Evolutionary conservation across 306 rosid genomes (phyloP), one percentile per base, ranked within the genome.

Genomic region (Cucurbita pepo): DNA sequence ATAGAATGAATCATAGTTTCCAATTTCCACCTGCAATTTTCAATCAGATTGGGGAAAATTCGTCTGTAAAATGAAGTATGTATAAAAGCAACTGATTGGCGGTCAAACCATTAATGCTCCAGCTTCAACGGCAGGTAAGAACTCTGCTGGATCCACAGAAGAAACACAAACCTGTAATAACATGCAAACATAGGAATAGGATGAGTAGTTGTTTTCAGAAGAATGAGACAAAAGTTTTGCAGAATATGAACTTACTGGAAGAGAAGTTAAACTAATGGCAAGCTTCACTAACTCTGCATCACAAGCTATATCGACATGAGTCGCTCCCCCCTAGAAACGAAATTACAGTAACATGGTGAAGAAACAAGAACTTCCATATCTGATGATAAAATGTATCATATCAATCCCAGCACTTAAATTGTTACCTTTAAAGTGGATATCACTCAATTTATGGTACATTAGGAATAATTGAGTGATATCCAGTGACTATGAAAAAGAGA

Each of bases 301-400:
- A 77, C 97, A 90, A 56, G 98, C 97, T 84, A 90, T 93, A 81
- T 93, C 98, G 77, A 93, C 97, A 51, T 90, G 98, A 81, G 97
- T 93, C 69, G 98, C 96, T 83, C 96, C 98, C 16, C 96, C 98
- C 96, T 90, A 75, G 13, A 64, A 45, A 53, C 67, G 56, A 47
- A 43, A 74, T 7, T 5, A 40, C 45, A 38, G 22, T 8, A n/a
- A 11, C 53, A 22, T 18, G 40, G 12, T 2, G 72, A 66, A 65
- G 54, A 65, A 66, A 19, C 9, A 22, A 38, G 36, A 18, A 63
- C 14, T 63, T 10, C 14, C 34, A 43, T 64, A 10, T 41, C 34
- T 64, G n/a, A 18, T n/a, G 16, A 5, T 6, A 18, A 64, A 40
- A 8, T 15, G 40, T 8, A 38, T 16, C 3, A 41, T 38, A 18